phyloP scores from a whole-genome alignment of 306 rosid species.

The Quillaja saponaria region DNA sequence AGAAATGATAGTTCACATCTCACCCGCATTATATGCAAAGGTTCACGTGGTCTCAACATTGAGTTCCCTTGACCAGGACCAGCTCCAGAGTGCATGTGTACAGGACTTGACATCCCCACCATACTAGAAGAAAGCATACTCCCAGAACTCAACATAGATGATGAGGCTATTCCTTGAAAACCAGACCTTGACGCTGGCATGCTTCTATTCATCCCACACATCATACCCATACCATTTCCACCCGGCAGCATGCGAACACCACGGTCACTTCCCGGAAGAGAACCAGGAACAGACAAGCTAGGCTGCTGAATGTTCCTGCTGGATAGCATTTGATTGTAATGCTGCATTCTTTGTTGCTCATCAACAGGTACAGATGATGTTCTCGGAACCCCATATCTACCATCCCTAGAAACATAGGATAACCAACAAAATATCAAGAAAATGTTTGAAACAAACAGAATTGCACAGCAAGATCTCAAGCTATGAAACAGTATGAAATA shows the following conservation, averaged over 20 bases:
- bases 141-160: slow-evolving; percentile 74
- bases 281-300: slow-evolving; percentile 64
- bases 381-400: slow-evolving; percentile 72
- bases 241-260: slow-evolving; percentile 81
- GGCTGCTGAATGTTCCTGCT: slow-evolving; percentile 74
- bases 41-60: slow-evolving; percentile 76
- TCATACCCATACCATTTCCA: slow-evolving; percentile 80
- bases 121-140: slow-evolving; percentile 77
- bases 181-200: slow-evolving; percentile 80
- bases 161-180: slow-evolving; percentile 72
- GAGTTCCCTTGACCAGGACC: slow-evolving; percentile 78
- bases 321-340: slow-evolving; percentile 73
- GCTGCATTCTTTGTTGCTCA: slow-evolving; percentile 89
- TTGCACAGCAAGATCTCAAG: slow-evolving; percentile 8
- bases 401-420: slow-evolving; percentile 54
- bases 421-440: slow-evolving; percentile 6
- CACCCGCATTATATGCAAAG: slow-evolving; percentile 82
- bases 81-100: slow-evolving; percentile 78
- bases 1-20: slow-evolving; percentile 37
- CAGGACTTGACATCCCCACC: slow-evolving; percentile 80
- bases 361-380: slow-evolving; percentile 70
- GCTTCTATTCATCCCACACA: slow-evolving; percentile 81
- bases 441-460: not conserved
- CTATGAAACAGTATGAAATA: slow-evolving; percentile 32
- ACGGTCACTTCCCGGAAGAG: slow-evolving; percentile 80